Evolutionary conservation across 2,329 filamentous ascomycete species (phyloP), one percentile per base, ranked within the genome.

Genomic region (Cordyceps pruinosa): DNA sequence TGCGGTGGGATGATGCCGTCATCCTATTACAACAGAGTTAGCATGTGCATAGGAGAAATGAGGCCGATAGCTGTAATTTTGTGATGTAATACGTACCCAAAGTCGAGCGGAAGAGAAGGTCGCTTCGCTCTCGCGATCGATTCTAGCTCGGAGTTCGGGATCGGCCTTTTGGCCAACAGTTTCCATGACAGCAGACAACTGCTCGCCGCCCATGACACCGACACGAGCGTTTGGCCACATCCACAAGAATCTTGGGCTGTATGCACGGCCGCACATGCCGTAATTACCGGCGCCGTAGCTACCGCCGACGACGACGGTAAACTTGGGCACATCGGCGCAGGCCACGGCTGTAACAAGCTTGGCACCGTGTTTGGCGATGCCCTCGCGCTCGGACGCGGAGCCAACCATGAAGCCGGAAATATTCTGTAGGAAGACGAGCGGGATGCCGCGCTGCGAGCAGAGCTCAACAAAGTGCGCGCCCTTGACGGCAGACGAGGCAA

Each of bases 321-420:
- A 93, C 72, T 99, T 97, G 63, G 94, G 93, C 42, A 97, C 93
- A 63, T 94, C 85, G 4, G 93, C 92, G 69, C 92, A 97, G 9
- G 91, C 90, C 12, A 97, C 94, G 8, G 93, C 94, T 3, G 91
- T 96, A 28, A 97, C 94, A 19, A 99, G 84, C 75, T 99, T 97
- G 6, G 94, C 94, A 41, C 94, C 94, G 68, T 97, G 95, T 79
- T 97, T 97, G 56, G 94, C 94, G 65, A 99, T 97, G 13, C 94
- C 94, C 53, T 93, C 93, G 56, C 88, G 87, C 74, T 99, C 94
- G 0, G 93, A 91, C 66, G 94, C 90, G 19, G 85, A 83, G 44
- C 94, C 94, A 32, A 99, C 94, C 94, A 99, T 99, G 81, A 99
- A 99, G 44, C 94, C 94, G 6, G 86, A 87, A 69, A 99, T 97